Conservation (phyloP, 768 basidiomycete genomes). For the Psilocybe tampanensis region DNA sequence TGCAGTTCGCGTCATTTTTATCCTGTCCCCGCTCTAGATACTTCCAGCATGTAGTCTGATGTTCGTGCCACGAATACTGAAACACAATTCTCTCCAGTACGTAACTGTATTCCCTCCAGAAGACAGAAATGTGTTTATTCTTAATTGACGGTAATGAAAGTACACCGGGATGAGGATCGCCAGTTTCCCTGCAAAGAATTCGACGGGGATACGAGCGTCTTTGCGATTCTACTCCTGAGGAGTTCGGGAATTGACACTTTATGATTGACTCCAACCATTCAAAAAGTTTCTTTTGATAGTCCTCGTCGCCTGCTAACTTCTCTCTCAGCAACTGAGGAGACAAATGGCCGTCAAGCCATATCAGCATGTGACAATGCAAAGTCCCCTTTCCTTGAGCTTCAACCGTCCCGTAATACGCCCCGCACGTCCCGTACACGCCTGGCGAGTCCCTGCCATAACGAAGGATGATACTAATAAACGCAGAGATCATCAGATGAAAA, state of each 20-base stretch:
- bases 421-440: slow-evolving; percentile 12
- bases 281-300: slow-evolving; percentile 2
- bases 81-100: background rate
- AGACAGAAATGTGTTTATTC: background rate
- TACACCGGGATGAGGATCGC: slow-evolving; percentile 12
- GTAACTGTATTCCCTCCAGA: background rate
- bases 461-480: slow-evolving; percentile 20
- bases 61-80: slow-evolving; percentile 9
- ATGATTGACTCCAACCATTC: slow-evolving; percentile 14
- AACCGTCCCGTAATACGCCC: slow-evolving; percentile 13
- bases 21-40: slow-evolving; percentile 8
- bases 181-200: background rate
- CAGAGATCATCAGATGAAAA: slow-evolving; percentile 21
- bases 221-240: background rate
- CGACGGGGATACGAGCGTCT: background rate
- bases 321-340: slow-evolving; percentile 7
- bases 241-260: background rate
- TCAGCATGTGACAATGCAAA: slow-evolving; percentile 17
- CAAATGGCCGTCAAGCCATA: slow-evolving; percentile 12
- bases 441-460: slow-evolving; percentile 2
- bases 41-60: slow-evolving; percentile 18
- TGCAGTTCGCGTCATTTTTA: slow-evolving; percentile 6
- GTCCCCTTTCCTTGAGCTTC: slow-evolving; percentile 15
- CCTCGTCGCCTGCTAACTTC: background rate
- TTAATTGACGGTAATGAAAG: background rate